These are phyloP conservation scores for Zopfochytrium polystomum DNA, from an alignment of 371 early-diverging fungal species.

Conservation along the genomic window DNA sequence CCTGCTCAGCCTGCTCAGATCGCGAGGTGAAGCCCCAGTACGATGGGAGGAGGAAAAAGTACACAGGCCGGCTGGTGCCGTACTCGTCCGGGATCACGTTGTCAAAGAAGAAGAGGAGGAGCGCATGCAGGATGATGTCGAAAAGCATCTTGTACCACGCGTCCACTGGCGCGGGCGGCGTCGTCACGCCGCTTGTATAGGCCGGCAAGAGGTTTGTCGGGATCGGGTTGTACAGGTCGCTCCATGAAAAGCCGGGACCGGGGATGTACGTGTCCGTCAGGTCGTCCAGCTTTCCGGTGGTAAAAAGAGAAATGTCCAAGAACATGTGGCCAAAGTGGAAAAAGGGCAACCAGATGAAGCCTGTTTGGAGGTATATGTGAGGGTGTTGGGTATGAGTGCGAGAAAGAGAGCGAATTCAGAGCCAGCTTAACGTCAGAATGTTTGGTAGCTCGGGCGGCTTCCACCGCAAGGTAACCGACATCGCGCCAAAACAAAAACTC, in stretches of 20 bases:
- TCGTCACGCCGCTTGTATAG: conserved; percentile 48
- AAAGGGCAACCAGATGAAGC: conserved; percentile 61
- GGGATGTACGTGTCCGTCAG: conserved; percentile 58
- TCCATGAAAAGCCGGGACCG: conserved; percentile 61
- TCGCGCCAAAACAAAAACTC: conserved; percentile 3
- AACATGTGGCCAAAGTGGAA: conserved; percentile 73
- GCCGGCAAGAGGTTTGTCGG: conserved; percentile 45
- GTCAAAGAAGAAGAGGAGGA: conserved; percentile 63
- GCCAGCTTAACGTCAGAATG: too few relatives aligned
- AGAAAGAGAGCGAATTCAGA: background rate
- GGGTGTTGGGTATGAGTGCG: conserved; percentile 14
- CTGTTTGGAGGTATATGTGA: conserved; percentile 2
- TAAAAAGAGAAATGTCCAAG: conserved; percentile 58
- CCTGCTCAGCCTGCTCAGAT: conserved; percentile 19
- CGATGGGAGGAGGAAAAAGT: conserved; percentile 60
- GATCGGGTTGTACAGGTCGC: conserved; percentile 48
- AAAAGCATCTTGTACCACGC: conserved; percentile 59
- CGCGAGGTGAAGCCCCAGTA: conserved; percentile 56
- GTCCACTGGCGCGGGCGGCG: conserved; percentile 55
- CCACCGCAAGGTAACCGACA: background rate
- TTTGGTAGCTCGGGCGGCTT: too few relatives aligned
- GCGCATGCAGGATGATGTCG: conserved; percentile 52
- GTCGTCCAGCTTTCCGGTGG: conserved; percentile 58
- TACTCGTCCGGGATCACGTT: conserved; percentile 68
- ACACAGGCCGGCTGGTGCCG: conserved; percentile 50